Evolutionary conservation across 2,329 filamentous ascomycete species (phyloP), one percentile per base, ranked within the genome.

Genomic region (Lojkania enalia): DNA sequence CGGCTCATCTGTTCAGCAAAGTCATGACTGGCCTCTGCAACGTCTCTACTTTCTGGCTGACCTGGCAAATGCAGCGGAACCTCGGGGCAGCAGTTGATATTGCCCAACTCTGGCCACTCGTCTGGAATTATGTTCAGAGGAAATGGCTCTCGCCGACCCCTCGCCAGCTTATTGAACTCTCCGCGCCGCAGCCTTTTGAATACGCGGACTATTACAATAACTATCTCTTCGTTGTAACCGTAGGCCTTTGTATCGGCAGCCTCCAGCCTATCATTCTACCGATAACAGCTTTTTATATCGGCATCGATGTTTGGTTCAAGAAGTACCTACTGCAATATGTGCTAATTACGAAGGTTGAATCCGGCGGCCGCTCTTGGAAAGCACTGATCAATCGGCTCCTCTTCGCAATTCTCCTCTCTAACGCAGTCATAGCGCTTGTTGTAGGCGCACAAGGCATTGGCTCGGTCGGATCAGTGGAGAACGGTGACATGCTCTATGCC

Each of bases 191-290:
- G 7, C 78, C 88, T 0, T 96, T 99, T 66, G 90, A 96, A 54
- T 97, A 96, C 62, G 90, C 92, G 46, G 90, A 85, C 56, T 96
- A 97, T 72, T 97, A 96, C 79, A 97, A 96, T 71, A 96, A 95
- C 69, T 96, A 96, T 69, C 77, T 97, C 20, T 97, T 88, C 73
- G 96, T 97, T 70, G 77, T 86, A 16, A 96, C 91, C 0, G 87
- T 96, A 18, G 87, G 89, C 0, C 77, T 97, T 11, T 89, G 84
- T 58, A 96, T 92, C 63, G 84, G 86, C 1, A 84, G 84, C 2
- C 78, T 97, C 35, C 92, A 96, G 69, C 94, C 94, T 0, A 78
- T 97, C 23, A 86, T 95, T 2, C 78, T 99, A 5, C 86, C 88
- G 0, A 86, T 95, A 29, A 90, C 88, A 0, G 90, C 90, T 2